These are phyloP conservation scores for Tetrastigma voinierianum DNA, from an alignment of 164 flowering plant species.

Conservation along the genomic window DNA sequence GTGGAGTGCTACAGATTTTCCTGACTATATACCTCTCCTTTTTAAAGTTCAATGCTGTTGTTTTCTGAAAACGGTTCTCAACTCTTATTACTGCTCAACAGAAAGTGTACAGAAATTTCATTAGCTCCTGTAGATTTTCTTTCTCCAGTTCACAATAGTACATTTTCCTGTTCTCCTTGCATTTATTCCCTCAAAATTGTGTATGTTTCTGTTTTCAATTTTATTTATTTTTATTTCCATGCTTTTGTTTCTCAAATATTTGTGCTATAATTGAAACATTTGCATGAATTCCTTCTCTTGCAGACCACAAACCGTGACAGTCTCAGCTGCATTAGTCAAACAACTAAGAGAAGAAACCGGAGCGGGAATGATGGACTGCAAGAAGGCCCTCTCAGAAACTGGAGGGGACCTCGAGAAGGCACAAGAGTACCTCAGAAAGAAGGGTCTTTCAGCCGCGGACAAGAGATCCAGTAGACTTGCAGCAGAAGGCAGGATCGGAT, in stretches of 20 bases:
- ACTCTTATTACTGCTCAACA: no score
- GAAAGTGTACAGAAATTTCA: no score
- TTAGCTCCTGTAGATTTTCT: no score
- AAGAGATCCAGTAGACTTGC: constrained; percentile 93
- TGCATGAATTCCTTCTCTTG: constrained; percentile 8
- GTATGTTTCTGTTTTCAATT: no score
- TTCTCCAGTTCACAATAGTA: no score
- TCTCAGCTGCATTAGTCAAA: constrained; percentile 89
- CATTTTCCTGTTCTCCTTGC: no score
- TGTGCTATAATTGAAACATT: not conserved
- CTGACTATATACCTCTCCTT: no score
- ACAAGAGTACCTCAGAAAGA: constrained; percentile 90
- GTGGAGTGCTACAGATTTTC: no score
- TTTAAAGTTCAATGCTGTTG: no score
- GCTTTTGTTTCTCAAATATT: not conserved
- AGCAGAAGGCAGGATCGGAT: constrained; percentile 93
- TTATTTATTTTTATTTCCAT: not conserved
- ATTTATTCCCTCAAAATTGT: no score
- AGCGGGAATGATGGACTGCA: constrained; percentile 99
- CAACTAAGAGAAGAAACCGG: constrained; percentile 95
- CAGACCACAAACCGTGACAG: constrained; percentile 62
- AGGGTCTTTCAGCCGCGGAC: constrained; percentile 91
- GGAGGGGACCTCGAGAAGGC: constrained; percentile 93
- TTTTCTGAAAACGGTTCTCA: no score
- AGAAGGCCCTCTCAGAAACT: constrained; percentile 94